Conservation (phyloP, 768 basidiomycete genomes). For the Mycena metata region DNA sequence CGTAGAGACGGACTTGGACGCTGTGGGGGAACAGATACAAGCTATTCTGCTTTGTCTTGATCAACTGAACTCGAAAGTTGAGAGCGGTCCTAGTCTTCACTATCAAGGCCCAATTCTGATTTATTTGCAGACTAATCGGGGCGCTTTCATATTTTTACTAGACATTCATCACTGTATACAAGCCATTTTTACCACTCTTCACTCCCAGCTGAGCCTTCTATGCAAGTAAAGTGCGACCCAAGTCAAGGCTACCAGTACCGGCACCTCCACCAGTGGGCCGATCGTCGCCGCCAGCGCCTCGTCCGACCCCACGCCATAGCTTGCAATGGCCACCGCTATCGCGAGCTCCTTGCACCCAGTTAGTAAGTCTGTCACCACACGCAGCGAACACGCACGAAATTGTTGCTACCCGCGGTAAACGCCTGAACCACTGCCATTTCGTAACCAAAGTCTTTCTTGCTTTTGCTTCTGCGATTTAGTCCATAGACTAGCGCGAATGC, state of each 20-base stretch:
- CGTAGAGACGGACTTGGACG: constrained; percentile 57
- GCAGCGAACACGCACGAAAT: constrained; percentile 63
- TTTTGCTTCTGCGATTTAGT: constrained; percentile 47
- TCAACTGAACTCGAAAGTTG: constrained; percentile 43
- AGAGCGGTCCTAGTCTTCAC: constrained; percentile 1
- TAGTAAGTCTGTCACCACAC: no score
- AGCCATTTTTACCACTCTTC: no score
- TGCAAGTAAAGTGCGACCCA: constrained; percentile 30
- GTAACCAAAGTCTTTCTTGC: constrained; percentile 57
- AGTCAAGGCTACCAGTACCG: constrained; percentile 72
- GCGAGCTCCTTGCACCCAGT: constrained; percentile 72
- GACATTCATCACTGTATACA: neutral
- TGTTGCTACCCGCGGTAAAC: constrained; percentile 86
- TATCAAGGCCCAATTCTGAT: neutral
- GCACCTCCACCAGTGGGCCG: constrained; percentile 84
- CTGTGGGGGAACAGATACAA: constrained; percentile 61
- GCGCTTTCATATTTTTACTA: no score
- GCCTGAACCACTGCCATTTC: constrained; percentile 82
- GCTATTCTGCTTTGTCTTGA: constrained; percentile 56
- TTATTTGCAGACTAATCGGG: neutral
- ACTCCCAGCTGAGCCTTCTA: constrained; percentile 3
- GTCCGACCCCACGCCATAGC: constrained; percentile 82
- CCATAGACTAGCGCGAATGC: constrained; percentile 71
- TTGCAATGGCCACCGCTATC: constrained; percentile 84
- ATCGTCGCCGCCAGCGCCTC: constrained; percentile 88